A percentile compares a stretch with the other conserved stretches of the same genome.
Conservation (phyloP, 2,329 filamentous ascomycete species). For the Penicillium hesseltinei region DNA sequence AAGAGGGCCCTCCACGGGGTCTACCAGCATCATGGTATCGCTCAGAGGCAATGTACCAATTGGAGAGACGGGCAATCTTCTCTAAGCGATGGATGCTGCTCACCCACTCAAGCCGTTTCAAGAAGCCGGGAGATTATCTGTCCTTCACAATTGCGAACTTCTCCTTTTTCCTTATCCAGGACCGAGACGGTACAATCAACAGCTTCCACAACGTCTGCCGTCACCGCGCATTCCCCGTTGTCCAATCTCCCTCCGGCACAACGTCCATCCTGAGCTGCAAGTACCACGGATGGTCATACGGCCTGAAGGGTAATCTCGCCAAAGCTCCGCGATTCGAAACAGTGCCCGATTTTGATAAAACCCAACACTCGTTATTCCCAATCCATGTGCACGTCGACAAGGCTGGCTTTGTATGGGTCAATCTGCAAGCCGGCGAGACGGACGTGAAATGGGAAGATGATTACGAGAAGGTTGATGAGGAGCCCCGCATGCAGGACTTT, state of each 20-base stretch:
- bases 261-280: conserved; percentile 22
- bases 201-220: conserved; percentile 28
- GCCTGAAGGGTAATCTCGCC: conserved; percentile 24
- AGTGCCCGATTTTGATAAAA: conserved; percentile 20
- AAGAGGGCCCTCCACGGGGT: conserved; percentile 11
- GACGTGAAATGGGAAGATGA: conserved; percentile 23
- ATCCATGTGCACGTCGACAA: conserved; percentile 23
- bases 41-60: conserved; percentile 26
- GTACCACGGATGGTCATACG: conserved; percentile 30
- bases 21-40: conserved; percentile 29
- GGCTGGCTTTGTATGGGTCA: conserved; percentile 27
- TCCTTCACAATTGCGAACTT: conserved; percentile 18
- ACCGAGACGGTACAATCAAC: conserved; percentile 16
- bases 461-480: conserved; percentile 18
- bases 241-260: conserved; percentile 16
- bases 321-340: conserved; percentile 27
- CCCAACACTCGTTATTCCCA: conserved; percentile 18
- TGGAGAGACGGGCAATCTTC: conserved; percentile 29
- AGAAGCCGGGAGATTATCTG: conserved; percentile 23
- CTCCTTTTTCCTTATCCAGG: conserved; percentile 16
- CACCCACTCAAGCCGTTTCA: conserved; percentile 22
- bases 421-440: conserved; percentile 20
- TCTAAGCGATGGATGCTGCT: conserved; percentile 27
- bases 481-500: conserved; percentile 24
- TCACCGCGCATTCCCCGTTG: conserved; percentile 22